Evolutionary conservation across 352 stramenopile species (phyloP), one percentile per base, ranked within the genome.

Genomic region (Phytophthora melonis): DNA sequence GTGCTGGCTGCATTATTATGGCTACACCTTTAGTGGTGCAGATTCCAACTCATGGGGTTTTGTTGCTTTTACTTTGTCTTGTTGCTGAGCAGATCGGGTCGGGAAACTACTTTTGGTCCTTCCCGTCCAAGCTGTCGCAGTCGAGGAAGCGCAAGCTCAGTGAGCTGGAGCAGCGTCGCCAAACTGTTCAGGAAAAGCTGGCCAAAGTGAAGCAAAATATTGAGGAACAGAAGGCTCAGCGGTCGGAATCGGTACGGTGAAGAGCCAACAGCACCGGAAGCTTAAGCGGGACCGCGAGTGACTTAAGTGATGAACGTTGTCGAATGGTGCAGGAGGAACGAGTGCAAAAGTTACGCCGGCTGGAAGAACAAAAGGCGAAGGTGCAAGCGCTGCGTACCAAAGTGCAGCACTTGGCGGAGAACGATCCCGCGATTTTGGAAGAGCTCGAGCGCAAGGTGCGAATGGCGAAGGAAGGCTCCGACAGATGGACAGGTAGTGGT

Each of bases 51-150:
- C 6, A 34, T 34, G 30, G 8, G 8, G 30, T 10, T 34, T 34
- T 34, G 30, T 34, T 34, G 30, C 5, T 34, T 32, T 34, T 34
- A 34, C 6, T 34, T 34, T 9, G 30, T 34, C 30, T 10, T 34
- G 6, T 34, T 10, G 30, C 30, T 49, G 25, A 63, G 49, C 58
- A 90, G 86, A 96, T 96, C 65, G 89, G 89, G 18, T 94, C 89
- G 25, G 89, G 85, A 18, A 96, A 96, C 64, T 96, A 96, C 82
- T 96, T 96, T 65, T 96, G 89, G 89, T 96, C 89, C 18, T 96
- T 95, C 65, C 89, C 88, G 55, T 93, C 85, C 70, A 96, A 95
- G 70, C 34, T 91, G 10, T 93, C 88, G 52, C 86, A 95, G 74
- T 84, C 90, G 39, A 81, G 85, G 32, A 96, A 94, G 74, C 84